phyloP scores from a whole-genome alignment of 1,284 basidiomycete species.

The Melampsora larici-populina region DNA sequence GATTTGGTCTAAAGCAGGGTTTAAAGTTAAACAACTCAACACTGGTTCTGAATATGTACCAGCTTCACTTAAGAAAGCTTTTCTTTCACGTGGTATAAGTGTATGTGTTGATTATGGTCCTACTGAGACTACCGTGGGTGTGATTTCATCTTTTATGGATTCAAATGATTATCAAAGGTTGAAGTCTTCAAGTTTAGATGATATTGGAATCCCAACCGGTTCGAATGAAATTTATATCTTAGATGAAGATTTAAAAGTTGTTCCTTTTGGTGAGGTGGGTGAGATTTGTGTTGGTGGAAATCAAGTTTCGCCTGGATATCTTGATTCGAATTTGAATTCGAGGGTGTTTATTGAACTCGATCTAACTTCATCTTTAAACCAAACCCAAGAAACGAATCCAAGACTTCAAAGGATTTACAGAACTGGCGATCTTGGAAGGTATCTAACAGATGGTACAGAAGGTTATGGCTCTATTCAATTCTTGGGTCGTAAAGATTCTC shows the following conservation, averaged over 20 bases:
- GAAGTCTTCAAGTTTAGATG: constrained; percentile 42
- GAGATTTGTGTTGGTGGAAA: constrained; percentile 48
- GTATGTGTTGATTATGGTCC: constrained; percentile 50
- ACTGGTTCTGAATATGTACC: constrained; percentile 49
- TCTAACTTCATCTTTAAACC: background rate
- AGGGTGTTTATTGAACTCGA: constrained; percentile 44
- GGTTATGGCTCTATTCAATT: constrained; percentile 48
- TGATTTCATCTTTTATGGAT: constrained; percentile 44
- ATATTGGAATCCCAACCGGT: constrained; percentile 48
- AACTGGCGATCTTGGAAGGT: constrained; percentile 48
- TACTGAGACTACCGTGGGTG: constrained; percentile 49
- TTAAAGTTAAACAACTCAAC: constrained; percentile 43
- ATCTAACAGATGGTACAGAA: constrained; percentile 44
- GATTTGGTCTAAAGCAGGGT: constrained; percentile 22
- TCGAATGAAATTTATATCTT: constrained; percentile 46
- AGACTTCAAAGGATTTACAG: constrained; percentile 45
- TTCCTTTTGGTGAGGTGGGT: constrained; percentile 48
- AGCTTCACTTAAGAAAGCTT: constrained; percentile 45
- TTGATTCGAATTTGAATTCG: constrained; percentile 44
- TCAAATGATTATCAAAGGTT: constrained; percentile 37
- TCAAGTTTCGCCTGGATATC: constrained; percentile 48
- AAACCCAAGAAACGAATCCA: constrained; percentile 8
- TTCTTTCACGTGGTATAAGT: constrained; percentile 46
- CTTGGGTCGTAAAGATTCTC: constrained; percentile 47
- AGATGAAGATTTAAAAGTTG: constrained; percentile 9